Evolutionary conservation across 1,284 basidiomycete species (phyloP).

Genomic region (Apiotrichum brassicae): DNA sequence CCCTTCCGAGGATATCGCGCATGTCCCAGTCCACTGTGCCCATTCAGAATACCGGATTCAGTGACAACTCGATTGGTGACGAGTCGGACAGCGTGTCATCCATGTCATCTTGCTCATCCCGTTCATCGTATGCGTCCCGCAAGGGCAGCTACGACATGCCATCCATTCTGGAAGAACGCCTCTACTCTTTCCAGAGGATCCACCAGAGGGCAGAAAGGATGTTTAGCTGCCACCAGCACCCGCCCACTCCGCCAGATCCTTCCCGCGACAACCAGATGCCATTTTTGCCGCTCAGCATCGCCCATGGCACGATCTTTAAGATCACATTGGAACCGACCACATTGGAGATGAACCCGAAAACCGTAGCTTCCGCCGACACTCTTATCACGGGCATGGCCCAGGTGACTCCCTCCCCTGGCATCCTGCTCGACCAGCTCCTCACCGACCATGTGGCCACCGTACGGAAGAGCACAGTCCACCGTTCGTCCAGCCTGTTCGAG

Average conservation of each 20-base stretch:
- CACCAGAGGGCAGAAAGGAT: slow-evolving; percentile 5
- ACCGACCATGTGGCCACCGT: slow-evolving; percentile 5
- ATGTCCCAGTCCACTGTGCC: background rate
- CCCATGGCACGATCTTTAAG: slow-evolving; percentile 8
- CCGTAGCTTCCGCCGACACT: background rate
- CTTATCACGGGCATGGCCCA: slow-evolving; percentile 1
- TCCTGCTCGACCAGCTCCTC: slow-evolving; percentile 13
- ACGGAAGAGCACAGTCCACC: background rate
- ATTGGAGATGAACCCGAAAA: slow-evolving; percentile 12
- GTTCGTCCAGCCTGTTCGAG: slow-evolving; percentile 8
- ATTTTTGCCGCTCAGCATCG: slow-evolving; percentile 6
- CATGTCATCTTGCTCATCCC: slow-evolving; percentile 1
- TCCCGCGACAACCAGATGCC: background rate
- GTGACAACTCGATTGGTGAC: slow-evolving; percentile 17
- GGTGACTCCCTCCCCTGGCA: background rate
- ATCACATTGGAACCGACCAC: slow-evolving; percentile 7
- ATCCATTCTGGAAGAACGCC: slow-evolving; percentile 6
- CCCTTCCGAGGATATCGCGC: slow-evolving; percentile 5
- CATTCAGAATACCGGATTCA: background rate
- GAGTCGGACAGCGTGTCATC: slow-evolving; percentile 23
- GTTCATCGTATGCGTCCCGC: background rate
- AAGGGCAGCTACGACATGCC: slow-evolving; percentile 3
- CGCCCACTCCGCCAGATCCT: background rate
- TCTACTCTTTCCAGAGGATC: slow-evolving; percentile 9
- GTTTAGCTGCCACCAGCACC: too few relatives aligned